Conservation (phyloP, 2,329 filamentous ascomycete genomes). For the Neopestalotiopsis rosae region DNA sequence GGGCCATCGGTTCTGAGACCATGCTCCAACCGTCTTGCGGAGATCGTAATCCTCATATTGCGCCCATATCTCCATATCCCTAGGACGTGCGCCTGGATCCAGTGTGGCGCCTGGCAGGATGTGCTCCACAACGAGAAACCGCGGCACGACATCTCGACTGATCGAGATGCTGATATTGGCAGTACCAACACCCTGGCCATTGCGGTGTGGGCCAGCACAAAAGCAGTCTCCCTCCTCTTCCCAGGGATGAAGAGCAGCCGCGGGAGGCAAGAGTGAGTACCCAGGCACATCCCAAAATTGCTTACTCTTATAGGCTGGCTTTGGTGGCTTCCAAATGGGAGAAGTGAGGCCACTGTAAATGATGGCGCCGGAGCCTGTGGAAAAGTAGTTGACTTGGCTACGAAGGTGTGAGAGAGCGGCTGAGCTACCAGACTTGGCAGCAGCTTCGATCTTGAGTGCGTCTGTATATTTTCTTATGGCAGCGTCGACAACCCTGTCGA, state of each 20-base stretch:
- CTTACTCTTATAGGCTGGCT: constrained; percentile 29
- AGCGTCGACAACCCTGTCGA: constrained; percentile 45
- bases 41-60: constrained; percentile 54
- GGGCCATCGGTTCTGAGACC: constrained; percentile 48
- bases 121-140: constrained; percentile 76
- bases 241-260: constrained; percentile 72
- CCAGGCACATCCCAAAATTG: constrained; percentile 32
- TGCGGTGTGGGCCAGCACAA: constrained; percentile 66
- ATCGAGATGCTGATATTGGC: constrained; percentile 67
- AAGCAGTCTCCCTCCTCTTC: constrained; percentile 85
- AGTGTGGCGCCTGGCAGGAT: constrained; percentile 66
- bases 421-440: constrained; percentile 53
- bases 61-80: constrained; percentile 73
- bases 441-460: constrained; percentile 51
- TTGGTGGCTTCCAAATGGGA: constrained; percentile 52
- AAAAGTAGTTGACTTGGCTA: constrained; percentile 76
- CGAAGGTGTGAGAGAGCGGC: constrained; percentile 49
- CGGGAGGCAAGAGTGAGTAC: constrained; percentile 41
- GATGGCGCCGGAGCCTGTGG: constrained; percentile 66
- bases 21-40: constrained; percentile 47
- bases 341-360: constrained; percentile 68
- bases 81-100: constrained; percentile 67
- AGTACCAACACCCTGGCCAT: constrained; percentile 56
- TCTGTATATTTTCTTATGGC: constrained; percentile 49
- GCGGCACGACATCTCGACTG: constrained; percentile 63